These are phyloP conservation scores for Termitomyces heimii DNA, from an alignment of 768 basidiomycete genomes.

Conservation along the genomic window DNA sequence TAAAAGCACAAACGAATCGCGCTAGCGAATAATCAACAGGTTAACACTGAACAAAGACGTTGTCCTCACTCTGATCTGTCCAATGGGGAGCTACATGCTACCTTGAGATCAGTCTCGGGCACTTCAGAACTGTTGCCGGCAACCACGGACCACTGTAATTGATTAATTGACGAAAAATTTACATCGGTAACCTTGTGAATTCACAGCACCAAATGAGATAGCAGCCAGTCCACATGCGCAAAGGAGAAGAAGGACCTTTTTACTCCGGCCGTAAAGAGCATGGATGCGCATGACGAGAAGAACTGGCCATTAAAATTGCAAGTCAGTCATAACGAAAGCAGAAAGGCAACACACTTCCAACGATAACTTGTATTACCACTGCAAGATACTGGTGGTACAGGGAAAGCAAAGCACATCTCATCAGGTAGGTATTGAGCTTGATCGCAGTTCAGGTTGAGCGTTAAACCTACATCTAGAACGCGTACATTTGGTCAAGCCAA, in stretches of 20 bases:
- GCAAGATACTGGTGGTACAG: constrained; percentile 24
- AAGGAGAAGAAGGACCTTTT: constrained; percentile 21
- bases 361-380: constrained; percentile 28
- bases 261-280: constrained; percentile 30
- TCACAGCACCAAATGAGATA: constrained; percentile 22
- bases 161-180: background rate
- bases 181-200: background rate
- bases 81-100: constrained; percentile 2
- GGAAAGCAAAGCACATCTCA: constrained; percentile 19
- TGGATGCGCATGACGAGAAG: constrained; percentile 32
- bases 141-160: background rate
- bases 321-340: background rate
- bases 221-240: constrained; percentile 19
- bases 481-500: background rate
- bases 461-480: background rate
- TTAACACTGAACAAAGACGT: background rate
- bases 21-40: background rate
- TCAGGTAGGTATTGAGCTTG: background rate
- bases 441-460: background rate
- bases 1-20: constrained; percentile 11
- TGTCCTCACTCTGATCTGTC: background rate
- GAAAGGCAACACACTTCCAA: constrained; percentile 23
- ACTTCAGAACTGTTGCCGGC: background rate
- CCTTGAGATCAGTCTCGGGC: background rate
- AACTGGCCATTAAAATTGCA: background rate